Base-by-base conservation (phyloP, 139 green algal species). In the Chlorella sp. region DNA sequence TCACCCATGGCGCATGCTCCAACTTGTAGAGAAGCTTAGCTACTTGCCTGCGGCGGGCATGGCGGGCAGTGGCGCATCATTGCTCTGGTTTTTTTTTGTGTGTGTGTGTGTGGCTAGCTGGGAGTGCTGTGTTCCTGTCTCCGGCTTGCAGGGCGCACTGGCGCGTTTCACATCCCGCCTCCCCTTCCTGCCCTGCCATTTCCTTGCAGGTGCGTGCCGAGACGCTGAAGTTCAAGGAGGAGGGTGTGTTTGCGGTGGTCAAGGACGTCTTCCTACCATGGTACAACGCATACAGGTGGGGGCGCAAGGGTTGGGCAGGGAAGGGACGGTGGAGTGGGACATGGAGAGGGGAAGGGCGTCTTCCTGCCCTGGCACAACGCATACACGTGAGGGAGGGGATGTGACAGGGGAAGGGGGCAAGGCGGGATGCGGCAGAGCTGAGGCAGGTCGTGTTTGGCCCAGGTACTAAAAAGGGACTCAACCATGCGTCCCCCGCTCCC, bases 311-410 rank as follows among this genome's bases (percentile, higher is more conserved):
- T 34, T 53, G 75, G 34, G 32, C 32, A 76, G 3, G 69, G 69
- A 19, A 34, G 69, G 21, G 30, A 28, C 69, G 32, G 30, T 37
- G 16, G 30, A 37, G 28, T 77, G 69, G 69, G 28, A 26, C 3
- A 73, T 7, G 2, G 64, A 14, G 21, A 16, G 3, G 22, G 64
- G 36, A 98, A 98, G 92, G 96, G 98, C 90, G 96, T 99, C 32
- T 99, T 99, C 91, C 94, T 99, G 91, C 98, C 98, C 26, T 99
- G 98, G 98, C 99, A 99, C 96, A 99, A 99, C 91, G 98, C 97
- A 11, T 99, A 99, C 95, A 93, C 94, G 89, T 91, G 86, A 57
- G 37, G 89, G 30, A 12, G 71, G 15, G 28, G 71, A 2, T 40
- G 71, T 32, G 34, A 79, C n/a, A 32, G 71, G 14, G 15, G 26